A percentile compares a stretch with the other conserved stretches of the same genome.
Evolutionary conservation across 345 rosid species (phyloP).

Genomic region (Brassica juncea): DNA sequence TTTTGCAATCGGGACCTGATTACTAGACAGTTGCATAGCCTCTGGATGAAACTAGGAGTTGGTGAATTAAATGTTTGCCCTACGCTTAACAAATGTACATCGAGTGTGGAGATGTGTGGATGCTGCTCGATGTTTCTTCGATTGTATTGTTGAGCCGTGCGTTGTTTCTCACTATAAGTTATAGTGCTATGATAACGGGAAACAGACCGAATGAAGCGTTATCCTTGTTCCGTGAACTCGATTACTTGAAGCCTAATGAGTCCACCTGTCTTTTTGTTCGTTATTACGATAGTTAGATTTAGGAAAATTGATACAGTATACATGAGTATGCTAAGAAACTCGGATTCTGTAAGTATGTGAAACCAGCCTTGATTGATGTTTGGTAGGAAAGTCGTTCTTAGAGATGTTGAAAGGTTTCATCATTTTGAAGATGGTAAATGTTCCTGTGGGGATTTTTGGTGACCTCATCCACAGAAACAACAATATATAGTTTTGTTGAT

Average conservation of each 20-base stretch:
- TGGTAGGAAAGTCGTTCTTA: constrained; percentile 64
- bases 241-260: constrained; percentile 67
- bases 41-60: constrained; percentile 58
- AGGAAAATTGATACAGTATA: constrained; percentile 76
- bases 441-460: constrained; percentile 90
- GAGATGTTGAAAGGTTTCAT: constrained; percentile 90
- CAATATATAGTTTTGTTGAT: not conserved
- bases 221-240: constrained; percentile 57
- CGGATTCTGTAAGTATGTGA: constrained; percentile 51
- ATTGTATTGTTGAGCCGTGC: constrained; percentile 56
- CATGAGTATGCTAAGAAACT: constrained; percentile 57
- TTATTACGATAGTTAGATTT: constrained; percentile 74
- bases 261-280: constrained; percentile 80
- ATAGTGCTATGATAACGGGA: constrained; percentile 71
- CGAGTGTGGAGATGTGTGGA: constrained; percentile 65
- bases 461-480: constrained; percentile 12
- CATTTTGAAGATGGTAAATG: constrained; percentile 76
- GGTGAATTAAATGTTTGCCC: constrained; percentile 55
- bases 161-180: constrained; percentile 48
- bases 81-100: constrained; percentile 69
- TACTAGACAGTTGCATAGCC: constrained; percentile 47
- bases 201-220: constrained; percentile 72
- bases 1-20: constrained; percentile 20
- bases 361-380: constrained; percentile 59
- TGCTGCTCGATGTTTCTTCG: constrained; percentile 62